A percentile compares a stretch with the other conserved stretches of the same genome.
Conservation (phyloP, 148 eudicot genomes). For the Simmondsia chinensis region DNA sequence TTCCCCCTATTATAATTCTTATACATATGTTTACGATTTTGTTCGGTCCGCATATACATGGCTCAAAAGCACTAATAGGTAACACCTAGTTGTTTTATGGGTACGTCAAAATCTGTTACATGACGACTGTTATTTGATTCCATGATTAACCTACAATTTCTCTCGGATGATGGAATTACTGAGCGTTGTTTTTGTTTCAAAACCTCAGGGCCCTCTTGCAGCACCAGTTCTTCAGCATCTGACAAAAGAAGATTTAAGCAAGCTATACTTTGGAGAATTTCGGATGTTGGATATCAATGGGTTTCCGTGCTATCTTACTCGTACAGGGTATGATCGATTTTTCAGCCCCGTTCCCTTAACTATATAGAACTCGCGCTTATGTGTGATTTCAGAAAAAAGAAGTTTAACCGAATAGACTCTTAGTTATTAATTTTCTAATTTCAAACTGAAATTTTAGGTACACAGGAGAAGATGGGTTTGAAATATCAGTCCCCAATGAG, state of each 20-base stretch:
- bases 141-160: too few relatives aligned
- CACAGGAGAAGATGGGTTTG: conserved; percentile 98
- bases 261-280: conserved; percentile 84
- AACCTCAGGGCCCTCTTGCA: conserved; percentile 92
- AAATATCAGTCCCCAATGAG: conserved; percentile 84
- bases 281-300: conserved; percentile 67
- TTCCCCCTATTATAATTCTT: too few relatives aligned
- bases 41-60: too few relatives aligned
- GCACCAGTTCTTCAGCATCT: conserved; percentile 82
- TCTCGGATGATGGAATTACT: too few relatives aligned
- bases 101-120: too few relatives aligned
- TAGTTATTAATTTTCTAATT: neutral
- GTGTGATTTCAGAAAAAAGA: too few relatives aligned
- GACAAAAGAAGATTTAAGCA: conserved; percentile 86
- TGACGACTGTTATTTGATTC: too few relatives aligned
- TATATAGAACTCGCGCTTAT: too few relatives aligned
- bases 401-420: neutral
- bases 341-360: neutral
- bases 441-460: conserved; percentile 42
- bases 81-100: too few relatives aligned
- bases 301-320: conserved; percentile 65
- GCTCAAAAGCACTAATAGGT: too few relatives aligned
- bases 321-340: conserved; percentile 68
- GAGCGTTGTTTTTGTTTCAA: conserved; percentile 1
- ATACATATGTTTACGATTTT: too few relatives aligned